Conservation (phyloP, 352 stramenopile genomes). For the Pythium sp. region DNA sequence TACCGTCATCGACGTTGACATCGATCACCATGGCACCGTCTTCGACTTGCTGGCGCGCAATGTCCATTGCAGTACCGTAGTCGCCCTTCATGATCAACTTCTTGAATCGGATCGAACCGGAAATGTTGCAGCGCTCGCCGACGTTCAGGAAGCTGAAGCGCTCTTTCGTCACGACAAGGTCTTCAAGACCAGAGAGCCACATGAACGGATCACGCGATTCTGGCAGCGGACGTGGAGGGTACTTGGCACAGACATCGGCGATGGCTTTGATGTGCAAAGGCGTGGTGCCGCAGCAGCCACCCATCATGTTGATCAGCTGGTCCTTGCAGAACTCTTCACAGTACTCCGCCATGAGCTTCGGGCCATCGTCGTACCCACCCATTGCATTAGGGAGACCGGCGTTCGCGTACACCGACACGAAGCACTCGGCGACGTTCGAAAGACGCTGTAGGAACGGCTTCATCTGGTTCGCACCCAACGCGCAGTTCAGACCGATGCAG, state of each 20-base stretch:
- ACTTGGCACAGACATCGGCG: constrained; percentile 69
- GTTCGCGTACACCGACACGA: constrained; percentile 97
- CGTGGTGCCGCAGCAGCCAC: constrained; percentile 96
- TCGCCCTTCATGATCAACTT: constrained; percentile 94
- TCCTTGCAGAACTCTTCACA: constrained; percentile 95
- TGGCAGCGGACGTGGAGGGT: constrained; percentile 81
- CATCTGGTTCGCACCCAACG: constrained; percentile 95
- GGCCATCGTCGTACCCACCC: constrained; percentile 95
- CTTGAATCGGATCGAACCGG: constrained; percentile 95
- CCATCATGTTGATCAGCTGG: constrained; percentile 95
- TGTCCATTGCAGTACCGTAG: constrained; percentile 95
- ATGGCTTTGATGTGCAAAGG: constrained; percentile 94
- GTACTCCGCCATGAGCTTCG: constrained; percentile 90
- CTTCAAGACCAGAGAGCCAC: constrained; percentile 95
- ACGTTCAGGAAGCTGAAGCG: constrained; percentile 96
- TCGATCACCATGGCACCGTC: constrained; percentile 97
- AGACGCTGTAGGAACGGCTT: constrained; percentile 93
- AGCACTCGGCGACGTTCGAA: constrained; percentile 92
- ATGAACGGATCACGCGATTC: constrained; percentile 89
- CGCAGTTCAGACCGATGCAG: constrained; percentile 97
- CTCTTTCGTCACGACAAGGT: constrained; percentile 93
- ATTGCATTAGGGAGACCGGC: constrained; percentile 96
- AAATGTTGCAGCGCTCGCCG: constrained; percentile 96
- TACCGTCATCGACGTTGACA: constrained; percentile 98
- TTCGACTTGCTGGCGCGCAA: constrained; percentile 95